Conservation (phyloP, 345 rosid genomes). For the Gossypium thurberi region DNA sequence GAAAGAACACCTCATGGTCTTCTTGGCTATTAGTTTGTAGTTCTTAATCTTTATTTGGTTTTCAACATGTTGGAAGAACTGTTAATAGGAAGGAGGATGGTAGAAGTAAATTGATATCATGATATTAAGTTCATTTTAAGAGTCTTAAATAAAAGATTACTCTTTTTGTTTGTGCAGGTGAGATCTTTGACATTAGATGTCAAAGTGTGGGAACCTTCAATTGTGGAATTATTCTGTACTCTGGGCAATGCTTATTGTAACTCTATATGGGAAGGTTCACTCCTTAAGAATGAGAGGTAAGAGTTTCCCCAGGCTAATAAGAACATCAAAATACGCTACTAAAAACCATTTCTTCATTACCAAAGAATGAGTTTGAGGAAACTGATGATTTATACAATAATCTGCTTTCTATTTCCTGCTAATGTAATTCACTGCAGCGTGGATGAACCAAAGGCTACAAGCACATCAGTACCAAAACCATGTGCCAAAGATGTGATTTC, state of each 20-base stretch:
- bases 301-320: slow-evolving; percentile 11
- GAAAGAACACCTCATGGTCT: neutral
- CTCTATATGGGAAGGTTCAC: slow-evolving; percentile 71
- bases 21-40: neutral
- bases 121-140: neutral
- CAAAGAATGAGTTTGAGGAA: neutral
- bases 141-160: neutral
- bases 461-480: slow-evolving; percentile 47
- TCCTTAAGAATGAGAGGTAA: slow-evolving; percentile 41
- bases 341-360: neutral
- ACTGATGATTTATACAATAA: neutral
- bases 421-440: slow-evolving; percentile 30
- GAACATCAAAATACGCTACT: neutral
- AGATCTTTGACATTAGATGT: slow-evolving; percentile 82
- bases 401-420: neutral
- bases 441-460: slow-evolving; percentile 21
- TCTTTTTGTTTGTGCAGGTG: slow-evolving; percentile 44
- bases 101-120: neutral
- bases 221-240: slow-evolving; percentile 53
- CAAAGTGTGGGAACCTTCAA: slow-evolving; percentile 81
- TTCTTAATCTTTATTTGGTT: neutral
- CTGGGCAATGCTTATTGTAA: slow-evolving; percentile 79
- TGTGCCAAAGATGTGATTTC: slow-evolving; percentile 40
- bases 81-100: neutral
- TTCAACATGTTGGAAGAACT: neutral